phyloP scores from a whole-genome alignment of 2,329 filamentous ascomycete genomes.

The Piedraia hortae region DNA sequence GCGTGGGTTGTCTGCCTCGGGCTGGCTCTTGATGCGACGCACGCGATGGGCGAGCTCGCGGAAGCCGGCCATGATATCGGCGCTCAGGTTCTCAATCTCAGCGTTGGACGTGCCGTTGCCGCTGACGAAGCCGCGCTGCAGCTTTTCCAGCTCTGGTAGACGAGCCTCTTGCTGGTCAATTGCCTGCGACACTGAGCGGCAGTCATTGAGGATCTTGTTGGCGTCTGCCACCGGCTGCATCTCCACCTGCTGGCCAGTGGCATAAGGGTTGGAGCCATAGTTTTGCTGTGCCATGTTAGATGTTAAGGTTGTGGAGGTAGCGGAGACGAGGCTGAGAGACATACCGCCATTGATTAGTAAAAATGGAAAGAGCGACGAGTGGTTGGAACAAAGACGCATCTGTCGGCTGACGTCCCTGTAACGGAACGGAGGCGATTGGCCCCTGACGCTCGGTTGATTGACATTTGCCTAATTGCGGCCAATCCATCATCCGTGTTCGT shows the following conservation, averaged over 20 bases:
- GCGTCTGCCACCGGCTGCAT: too few species aligned
- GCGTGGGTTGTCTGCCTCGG: slow-evolving; percentile 41
- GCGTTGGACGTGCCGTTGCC: slow-evolving; percentile 33
- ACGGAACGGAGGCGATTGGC: too few species aligned
- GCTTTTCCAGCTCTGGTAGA: slow-evolving; percentile 40
- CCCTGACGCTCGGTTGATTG: too few species aligned
- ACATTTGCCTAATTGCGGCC: too few species aligned
- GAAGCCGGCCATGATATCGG: slow-evolving; percentile 63
- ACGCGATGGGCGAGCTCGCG: slow-evolving; percentile 53
- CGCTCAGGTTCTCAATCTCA: slow-evolving; percentile 44
- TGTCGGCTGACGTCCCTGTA: too few species aligned
- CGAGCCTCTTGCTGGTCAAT: slow-evolving; percentile 49
- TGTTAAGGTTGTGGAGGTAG: slow-evolving; percentile 7
- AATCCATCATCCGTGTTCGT: too few species aligned
- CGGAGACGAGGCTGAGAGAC: not conserved
- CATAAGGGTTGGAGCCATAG: too few species aligned
- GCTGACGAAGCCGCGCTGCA: slow-evolving; percentile 45
- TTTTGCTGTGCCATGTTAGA: too few species aligned
- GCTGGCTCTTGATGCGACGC: slow-evolving; percentile 51
- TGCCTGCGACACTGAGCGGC: slow-evolving; percentile 48
- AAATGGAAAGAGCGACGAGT: too few species aligned
- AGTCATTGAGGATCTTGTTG: slow-evolving; percentile 62
- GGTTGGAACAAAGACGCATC: too few species aligned
- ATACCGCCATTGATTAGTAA: slow-evolving; percentile 1
- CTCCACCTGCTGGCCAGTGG: too few species aligned